Percentiles rank a stretch among this genome's conserved stretches.
phyloP scores from a whole-genome alignment of 2,329 filamentous ascomycete species.

The Apiospora marii region DNA sequence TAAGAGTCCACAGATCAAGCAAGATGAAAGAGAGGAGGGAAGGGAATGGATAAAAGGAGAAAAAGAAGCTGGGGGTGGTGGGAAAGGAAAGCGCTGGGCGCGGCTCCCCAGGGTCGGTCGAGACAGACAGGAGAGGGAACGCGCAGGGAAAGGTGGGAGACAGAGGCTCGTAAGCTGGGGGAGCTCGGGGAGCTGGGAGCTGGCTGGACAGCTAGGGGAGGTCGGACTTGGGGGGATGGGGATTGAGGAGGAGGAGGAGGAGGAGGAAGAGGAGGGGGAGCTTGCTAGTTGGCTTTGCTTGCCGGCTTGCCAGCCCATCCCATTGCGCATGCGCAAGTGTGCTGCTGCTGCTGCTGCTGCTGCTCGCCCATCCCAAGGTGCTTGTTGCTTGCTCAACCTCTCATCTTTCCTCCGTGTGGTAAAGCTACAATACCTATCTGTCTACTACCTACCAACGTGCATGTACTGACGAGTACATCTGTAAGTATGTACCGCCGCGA shows the following conservation, averaged over 20 bases:
- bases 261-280: constrained; percentile 30
- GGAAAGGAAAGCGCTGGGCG: constrained; percentile 36
- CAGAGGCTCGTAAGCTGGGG: constrained; percentile 27
- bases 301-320: constrained; percentile 19
- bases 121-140: constrained; percentile 37
- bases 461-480: constrained; percentile 2
- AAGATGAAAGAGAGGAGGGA: constrained; percentile 29
- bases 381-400: constrained; percentile 29
- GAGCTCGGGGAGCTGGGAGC: constrained; percentile 21
- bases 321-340: constrained; percentile 8
- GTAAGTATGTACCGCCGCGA: background rate
- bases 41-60: constrained; percentile 32
- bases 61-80: constrained; percentile 35
- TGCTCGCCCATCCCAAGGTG: constrained; percentile 29
- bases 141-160: constrained; percentile 28
- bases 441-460: constrained; percentile 4
- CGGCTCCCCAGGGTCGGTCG: constrained; percentile 33
- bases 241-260: constrained; percentile 26
- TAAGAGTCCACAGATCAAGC: constrained; percentile 30
- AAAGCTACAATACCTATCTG: background rate
- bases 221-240: constrained; percentile 35
- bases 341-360: constrained; percentile 2
- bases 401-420: constrained; percentile 23
- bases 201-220: constrained; percentile 29
- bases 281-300: constrained; percentile 12